phyloP scores from a whole-genome alignment of 1,284 basidiomycete genomes.

The Xerocomus nothofagi region DNA sequence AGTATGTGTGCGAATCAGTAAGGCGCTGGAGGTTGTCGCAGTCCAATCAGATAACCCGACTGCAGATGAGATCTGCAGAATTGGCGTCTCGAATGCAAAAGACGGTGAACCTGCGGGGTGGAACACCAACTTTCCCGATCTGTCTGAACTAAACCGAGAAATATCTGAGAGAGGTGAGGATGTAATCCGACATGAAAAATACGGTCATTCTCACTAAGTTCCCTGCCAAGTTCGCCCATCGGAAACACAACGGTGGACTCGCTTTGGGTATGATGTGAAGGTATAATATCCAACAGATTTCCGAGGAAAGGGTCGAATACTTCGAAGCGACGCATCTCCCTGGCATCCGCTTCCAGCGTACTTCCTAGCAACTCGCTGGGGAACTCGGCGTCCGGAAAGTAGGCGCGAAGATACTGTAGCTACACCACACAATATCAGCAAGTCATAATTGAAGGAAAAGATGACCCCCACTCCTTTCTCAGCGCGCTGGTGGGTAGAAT shows the following conservation, averaged over 20 bases:
- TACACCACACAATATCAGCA: conserved; percentile 29
- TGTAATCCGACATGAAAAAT: not conserved
- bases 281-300: conserved; percentile 47
- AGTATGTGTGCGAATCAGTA: conserved; percentile 33
- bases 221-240: conserved; percentile 54
- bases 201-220: conserved; percentile 54
- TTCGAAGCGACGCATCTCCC: conserved; percentile 34
- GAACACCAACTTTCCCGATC: conserved; percentile 36
- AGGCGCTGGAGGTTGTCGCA: conserved; percentile 27
- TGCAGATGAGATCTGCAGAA: conserved; percentile 33
- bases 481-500: conserved; percentile 45
- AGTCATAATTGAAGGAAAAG: not conserved
- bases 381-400: conserved; percentile 71
- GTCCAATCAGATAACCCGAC: conserved; percentile 21
- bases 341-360: conserved; percentile 49
- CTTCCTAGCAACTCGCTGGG: conserved; percentile 60
- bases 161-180: conserved; percentile 44
- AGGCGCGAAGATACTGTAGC: conserved; percentile 67
- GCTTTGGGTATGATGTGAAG: conserved; percentile 30
- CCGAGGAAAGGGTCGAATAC: conserved; percentile 57
- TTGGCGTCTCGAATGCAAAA: conserved; percentile 33
- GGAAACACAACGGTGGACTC: conserved; percentile 53
- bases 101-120: conserved; percentile 43
- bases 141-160: conserved; percentile 41
- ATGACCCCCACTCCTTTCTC: conserved; percentile 58